Evolutionary conservation across 305 asterid species (phyloP), one percentile per base, ranked within the genome.

Genomic region (Rubia tinctorum): DNA sequence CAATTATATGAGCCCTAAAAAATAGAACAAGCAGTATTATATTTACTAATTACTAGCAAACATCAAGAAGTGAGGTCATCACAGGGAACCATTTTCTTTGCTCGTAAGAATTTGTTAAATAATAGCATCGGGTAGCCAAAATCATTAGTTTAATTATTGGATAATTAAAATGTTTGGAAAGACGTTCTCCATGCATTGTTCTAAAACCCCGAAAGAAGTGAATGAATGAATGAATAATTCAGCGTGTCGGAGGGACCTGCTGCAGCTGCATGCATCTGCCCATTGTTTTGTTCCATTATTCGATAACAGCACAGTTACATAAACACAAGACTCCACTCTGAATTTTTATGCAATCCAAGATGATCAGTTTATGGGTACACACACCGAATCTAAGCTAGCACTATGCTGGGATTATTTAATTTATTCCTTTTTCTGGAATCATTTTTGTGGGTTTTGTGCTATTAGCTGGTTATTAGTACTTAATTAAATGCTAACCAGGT

Each of bases 221-320:
- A 53, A 61, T 71, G 45, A 42, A 4, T 42, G 10, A 5, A 42
- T 42, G 17, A 47, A 60, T 23, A 63, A 43, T 39, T 78, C 45
- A 74, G 73, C 76, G 51, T 74, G 79, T 74, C 74, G 75, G 55
- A 56, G 44, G 82, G 79, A 5, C 60, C 9, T 40, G 59, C 59
- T 5, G 8, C 53, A 51, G 2, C 20, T 51, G 8, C 58, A 51
- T 51, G 58, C 58, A 53, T 53, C 59, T 53, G 55, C 55, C 34
- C 5, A 3, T 5, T 49, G n/a, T 14, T 49, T 49, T 67, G 72
- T 25, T 68, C 53, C 72, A 68, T 68, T 68, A 68, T 68, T 68
- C 44, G 61, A 55, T 25, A 68, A 68, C 72, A 68, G 2, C 15
- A 68, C 44, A 47, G 72, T 14, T 68, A 47, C 34, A 45, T 53